phyloP scores from a whole-genome alignment of 192 early-diverging fungal genomes.

The Mortierella alpina region DNA sequence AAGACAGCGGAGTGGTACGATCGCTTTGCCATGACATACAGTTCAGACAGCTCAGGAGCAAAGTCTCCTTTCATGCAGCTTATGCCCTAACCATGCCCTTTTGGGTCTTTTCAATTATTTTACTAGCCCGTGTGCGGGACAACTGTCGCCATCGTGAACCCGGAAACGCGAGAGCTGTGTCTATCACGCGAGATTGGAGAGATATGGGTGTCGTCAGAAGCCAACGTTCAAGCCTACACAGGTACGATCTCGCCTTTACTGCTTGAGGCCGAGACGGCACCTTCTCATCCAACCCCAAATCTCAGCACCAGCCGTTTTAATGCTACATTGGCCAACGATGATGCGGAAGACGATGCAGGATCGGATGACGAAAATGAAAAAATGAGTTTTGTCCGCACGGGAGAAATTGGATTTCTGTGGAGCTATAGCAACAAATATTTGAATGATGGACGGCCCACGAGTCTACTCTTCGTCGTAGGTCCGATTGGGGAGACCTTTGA shows the following conservation, averaged over 20 bases:
- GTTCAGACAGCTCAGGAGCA: not conserved
- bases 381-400: constrained; percentile 76
- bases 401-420: constrained; percentile 85
- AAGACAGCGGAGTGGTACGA: constrained; percentile 74
- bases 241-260: constrained; percentile 22
- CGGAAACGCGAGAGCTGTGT: constrained; percentile 71
- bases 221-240: constrained; percentile 58
- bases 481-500: constrained; percentile 75
- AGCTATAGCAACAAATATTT: constrained; percentile 54
- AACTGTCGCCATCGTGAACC: constrained; percentile 85
- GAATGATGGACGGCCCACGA: constrained; percentile 23
- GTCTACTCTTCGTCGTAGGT: constrained; percentile 77
- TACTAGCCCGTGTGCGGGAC: constrained; percentile 56
- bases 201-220: constrained; percentile 82
- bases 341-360: constrained; percentile 19
- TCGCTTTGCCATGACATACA: not conserved
- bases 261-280: constrained; percentile 18
- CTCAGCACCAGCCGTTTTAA: constrained; percentile 13
- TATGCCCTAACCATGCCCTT: not conserved
- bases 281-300: constrained; percentile 5
- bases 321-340: not conserved
- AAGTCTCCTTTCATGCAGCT: too few relatives aligned
- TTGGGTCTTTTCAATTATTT: not conserved
- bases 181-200: constrained; percentile 78
- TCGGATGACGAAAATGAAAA: not conserved